Base-by-base conservation (phyloP, 257 asterid species). In the Przewalskia tangutica region DNA sequence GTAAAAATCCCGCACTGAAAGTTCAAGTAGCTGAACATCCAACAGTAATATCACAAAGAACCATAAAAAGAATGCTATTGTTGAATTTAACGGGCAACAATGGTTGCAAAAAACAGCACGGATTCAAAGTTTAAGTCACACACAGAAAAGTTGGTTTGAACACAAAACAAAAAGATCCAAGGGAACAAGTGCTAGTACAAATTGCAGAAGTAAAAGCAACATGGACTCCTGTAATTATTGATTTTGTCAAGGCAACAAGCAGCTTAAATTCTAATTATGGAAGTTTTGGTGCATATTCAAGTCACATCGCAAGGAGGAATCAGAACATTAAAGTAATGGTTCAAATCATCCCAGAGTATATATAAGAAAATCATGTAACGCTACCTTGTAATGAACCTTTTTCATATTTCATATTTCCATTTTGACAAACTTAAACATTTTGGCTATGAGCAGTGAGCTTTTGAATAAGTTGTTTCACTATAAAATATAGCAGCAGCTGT, bases 1-100 rank as follows among this genome's bases (percentile, higher is more conserved):
- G 32, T 51, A 20, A 62, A 62, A 7, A 81, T 82, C 81, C 54
- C 83, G 58, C 14, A 17, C 64, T 27, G 59, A 77, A 81, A 85
- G 88, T 75, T 48, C 79, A 73, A 48, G 42, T 73, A 73, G 60
- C 20, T 50, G 79, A 48, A 75, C 27, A 75, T 50, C 80, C 80
- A 75, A 75, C 46, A 23, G 62, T 32, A 75, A 23, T 23, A 23
- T 48, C 60, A 50, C 62, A 50, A 50, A 46, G 44, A 51, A 23
- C 62, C 14, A 14, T 23, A 4, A 27, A 23, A 27, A 50, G 79
- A 75, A 50, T 6, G 79, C 46, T 23, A 27, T 13, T 75, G 4
- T 23, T 27, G 80, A 75, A 75, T 75, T 27, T 75, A 75, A 75
- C 6, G 79, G 38, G 60, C 40, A 48, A 73, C 40, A 73, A 73